A percentile compares a stretch with the other conserved stretches of the same genome.
phyloP scores from a whole-genome alignment of 1,284 basidiomycete genomes.

The Grifola frondosa region DNA sequence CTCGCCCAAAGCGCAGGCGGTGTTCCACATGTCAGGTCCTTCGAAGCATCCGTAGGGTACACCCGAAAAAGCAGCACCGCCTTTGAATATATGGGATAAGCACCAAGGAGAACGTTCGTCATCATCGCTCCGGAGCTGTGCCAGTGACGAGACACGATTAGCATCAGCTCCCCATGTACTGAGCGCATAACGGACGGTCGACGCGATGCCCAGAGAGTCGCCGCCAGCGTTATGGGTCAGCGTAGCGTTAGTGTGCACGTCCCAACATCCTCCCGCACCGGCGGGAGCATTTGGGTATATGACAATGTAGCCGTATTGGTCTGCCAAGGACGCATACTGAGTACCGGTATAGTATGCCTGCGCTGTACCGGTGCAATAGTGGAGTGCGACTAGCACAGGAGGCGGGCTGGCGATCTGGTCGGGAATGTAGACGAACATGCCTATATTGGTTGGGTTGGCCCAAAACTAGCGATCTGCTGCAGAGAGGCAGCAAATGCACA shows the following conservation, averaged over 20 bases:
- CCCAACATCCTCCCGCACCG: no score
- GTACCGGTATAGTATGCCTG: constrained; percentile 51
- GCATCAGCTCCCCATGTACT: constrained; percentile 46
- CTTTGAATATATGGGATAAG: constrained; percentile 55
- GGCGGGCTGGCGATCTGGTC: constrained; percentile 39
- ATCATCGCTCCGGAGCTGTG: constrained; percentile 59
- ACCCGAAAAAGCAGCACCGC: constrained; percentile 49
- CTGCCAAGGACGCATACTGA: constrained; percentile 46
- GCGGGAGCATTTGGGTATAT: constrained; percentile 45
- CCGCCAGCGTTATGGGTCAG: constrained; percentile 54
- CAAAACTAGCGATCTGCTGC: constrained; percentile 36
- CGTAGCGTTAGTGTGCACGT: constrained; percentile 49
- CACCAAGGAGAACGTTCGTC: constrained; percentile 54
- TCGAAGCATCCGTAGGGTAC: constrained; percentile 58
- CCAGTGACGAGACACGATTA: constrained; percentile 46
- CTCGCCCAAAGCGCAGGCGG: constrained; percentile 38
- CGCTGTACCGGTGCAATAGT: constrained; percentile 49
- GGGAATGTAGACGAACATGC: constrained; percentile 50
- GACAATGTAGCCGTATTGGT: constrained; percentile 45
- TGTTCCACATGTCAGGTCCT: constrained; percentile 49
- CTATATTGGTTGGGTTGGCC: constrained; percentile 52
- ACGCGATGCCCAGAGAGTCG: constrained; percentile 53
- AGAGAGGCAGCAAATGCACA: no score
- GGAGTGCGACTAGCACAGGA: constrained; percentile 49
- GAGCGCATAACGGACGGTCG: constrained; percentile 49